A percentile compares a stretch with the other conserved stretches of the same genome.
Conservation (phyloP, 345 rosid genomes). For the Corchorus olitorius region DNA sequence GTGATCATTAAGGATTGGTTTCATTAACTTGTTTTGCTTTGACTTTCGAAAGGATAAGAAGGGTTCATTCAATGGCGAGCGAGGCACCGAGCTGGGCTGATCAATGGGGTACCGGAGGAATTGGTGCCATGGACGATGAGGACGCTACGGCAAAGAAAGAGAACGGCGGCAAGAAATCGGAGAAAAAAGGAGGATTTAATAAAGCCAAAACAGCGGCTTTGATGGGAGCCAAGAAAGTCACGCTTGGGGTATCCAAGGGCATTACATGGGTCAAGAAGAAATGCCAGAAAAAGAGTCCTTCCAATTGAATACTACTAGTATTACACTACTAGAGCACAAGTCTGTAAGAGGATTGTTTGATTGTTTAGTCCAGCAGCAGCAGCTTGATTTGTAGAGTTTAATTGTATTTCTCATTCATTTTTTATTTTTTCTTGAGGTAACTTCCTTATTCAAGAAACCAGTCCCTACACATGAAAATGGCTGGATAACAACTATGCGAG, state of each 20-base stretch:
- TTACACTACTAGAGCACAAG: constrained; percentile 22
- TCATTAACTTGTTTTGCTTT: background rate
- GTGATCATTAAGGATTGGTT: background rate
- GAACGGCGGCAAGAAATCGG: constrained; percentile 9
- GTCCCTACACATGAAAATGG: background rate
- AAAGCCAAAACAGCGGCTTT: constrained; percentile 2
- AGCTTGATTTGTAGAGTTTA: background rate
- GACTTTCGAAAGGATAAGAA: background rate
- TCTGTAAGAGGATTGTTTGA: constrained; percentile 19
- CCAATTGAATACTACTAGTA: constrained; percentile 1
- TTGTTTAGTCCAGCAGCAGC: background rate
- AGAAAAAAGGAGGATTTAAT: background rate
- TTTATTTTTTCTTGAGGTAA: background rate
- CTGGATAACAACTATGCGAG: background rate
- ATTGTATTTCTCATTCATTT: background rate
- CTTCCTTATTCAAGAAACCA: background rate
- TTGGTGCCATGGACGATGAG: constrained; percentile 53
- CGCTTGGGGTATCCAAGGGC: constrained; percentile 6
- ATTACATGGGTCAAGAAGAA: constrained; percentile 13
- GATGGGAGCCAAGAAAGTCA: constrained; percentile 7
- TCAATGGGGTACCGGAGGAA: constrained; percentile 87
- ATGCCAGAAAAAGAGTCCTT: constrained; percentile 15
- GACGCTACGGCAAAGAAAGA: constrained; percentile 39
- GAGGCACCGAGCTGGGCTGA: constrained; percentile 95
- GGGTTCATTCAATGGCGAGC: constrained; percentile 45